Evolutionary conservation across 352 stramenopile species (phyloP), one percentile per base, ranked within the genome.

Genomic region (Aphanomyces invadans): DNA sequence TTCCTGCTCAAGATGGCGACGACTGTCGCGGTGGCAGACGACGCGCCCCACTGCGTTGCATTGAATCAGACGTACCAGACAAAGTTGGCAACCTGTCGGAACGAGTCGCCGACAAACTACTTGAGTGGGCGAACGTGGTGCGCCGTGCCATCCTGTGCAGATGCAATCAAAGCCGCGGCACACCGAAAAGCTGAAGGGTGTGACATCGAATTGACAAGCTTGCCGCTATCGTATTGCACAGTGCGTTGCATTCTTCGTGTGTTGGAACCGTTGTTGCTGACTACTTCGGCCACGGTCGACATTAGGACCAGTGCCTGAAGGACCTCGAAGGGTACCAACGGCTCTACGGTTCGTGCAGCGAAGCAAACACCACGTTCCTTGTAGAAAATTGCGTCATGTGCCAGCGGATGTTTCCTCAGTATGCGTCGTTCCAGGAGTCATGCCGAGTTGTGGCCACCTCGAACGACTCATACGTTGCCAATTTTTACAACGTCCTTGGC

Each of bases 31-130:
- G n/a, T 54, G 46, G n/a, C n/a, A 11, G 49, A n/a, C 4, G 49
- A 57, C 23, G 19, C 23, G 1, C 15, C 25, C 15, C 29, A 32
- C 15, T 57, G 49, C 25, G 25, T 12, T n/a, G 49, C 49, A 15
- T 57, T 57, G 49, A 57, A 57, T n/a, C 49, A 57, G 19, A 57
- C 49, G 17, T 57, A 57, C 19, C 49, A 57, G 36, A 36, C 11
- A n/a, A n/a, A 57, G 29, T 57, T 38, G 11, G 49, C 0, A 39
- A 32, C n/a, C 19, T 57, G 49, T n/a, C 25, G 29, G 11, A 57
- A 57, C 49, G 25, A 32, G 23, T 33, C 49, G 1, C 7, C 49
- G 49, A 28, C 49, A 21, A n/a, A 11, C 0, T 57, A 57, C 23
- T 19, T 5, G 23, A 57, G 12, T 5, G 49, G 25, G 4, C 25